These are phyloP conservation scores for Saccharomycopsis crataegensis DNA, from an alignment of 1,139 yeast species.

Conservation along the genomic window DNA sequence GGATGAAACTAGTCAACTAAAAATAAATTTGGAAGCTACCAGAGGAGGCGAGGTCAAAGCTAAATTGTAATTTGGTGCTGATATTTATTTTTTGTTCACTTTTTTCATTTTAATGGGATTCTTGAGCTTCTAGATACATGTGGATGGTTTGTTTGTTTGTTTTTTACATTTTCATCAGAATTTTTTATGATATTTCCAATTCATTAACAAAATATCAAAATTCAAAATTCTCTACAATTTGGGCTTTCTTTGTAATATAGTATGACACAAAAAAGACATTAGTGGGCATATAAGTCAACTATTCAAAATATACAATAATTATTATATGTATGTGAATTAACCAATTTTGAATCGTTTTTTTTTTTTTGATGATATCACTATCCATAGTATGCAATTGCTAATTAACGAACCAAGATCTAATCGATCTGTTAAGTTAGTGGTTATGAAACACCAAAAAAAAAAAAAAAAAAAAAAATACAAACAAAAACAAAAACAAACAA, in stretches of 20 bases:
- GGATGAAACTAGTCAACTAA: slow-evolving; percentile 16
- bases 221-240: too few species aligned
- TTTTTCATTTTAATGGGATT: too few species aligned
- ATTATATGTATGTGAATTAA: too few species aligned
- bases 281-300: too few species aligned
- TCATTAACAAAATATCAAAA: too few species aligned
- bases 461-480: too few species aligned
- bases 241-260: too few species aligned
- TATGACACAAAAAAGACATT: too few species aligned
- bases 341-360: not conserved
- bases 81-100: not conserved
- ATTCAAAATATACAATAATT: too few species aligned
- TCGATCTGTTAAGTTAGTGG: too few species aligned
- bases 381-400: not conserved
- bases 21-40: slow-evolving; percentile 23
- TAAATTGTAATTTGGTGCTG: slow-evolving; percentile 9
- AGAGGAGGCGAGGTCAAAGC: slow-evolving; percentile 21
- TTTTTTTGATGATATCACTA: not conserved
- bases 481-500: not conserved
- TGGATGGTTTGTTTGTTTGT: not conserved
- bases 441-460: not conserved
- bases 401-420: too few species aligned
- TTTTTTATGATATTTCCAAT: not conserved
- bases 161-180: not conserved
- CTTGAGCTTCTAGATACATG: too few species aligned